Evolutionary conservation across 805 yeast genomes (phyloP).

Genomic region (Soucietia sequanensis): DNA sequence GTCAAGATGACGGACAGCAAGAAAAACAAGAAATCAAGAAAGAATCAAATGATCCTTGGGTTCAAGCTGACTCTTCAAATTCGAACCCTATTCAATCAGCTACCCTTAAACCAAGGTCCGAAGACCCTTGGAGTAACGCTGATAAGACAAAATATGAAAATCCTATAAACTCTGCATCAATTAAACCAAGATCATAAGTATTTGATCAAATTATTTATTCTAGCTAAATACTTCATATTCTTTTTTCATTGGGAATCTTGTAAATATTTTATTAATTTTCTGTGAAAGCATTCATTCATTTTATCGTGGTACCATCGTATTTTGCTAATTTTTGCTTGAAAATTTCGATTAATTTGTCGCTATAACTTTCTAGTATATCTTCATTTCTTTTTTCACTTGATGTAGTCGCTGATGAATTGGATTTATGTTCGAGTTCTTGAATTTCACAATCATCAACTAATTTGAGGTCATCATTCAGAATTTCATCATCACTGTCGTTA

Average conservation of each 20-base stretch:
- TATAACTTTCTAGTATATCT: slow-evolving; percentile 36
- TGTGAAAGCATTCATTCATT: slow-evolving; percentile 4
- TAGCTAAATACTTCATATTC: slow-evolving; percentile 6
- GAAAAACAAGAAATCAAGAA: too few relatives aligned
- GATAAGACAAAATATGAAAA: slow-evolving; percentile 14
- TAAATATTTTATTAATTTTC: slow-evolving; percentile 3
- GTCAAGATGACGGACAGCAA: too few relatives aligned
- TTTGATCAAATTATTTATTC: neutral
- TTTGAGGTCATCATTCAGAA: slow-evolving; percentile 3
- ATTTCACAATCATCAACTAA: slow-evolving; percentile 11
- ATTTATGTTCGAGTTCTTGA: slow-evolving; percentile 13
- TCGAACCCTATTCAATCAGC: slow-evolving; percentile 1
- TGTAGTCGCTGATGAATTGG: too few relatives aligned
- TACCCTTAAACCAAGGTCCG: neutral
- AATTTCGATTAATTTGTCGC: slow-evolving; percentile 32
- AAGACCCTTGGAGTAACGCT: slow-evolving; percentile 6
- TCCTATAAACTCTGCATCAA: slow-evolving; percentile 38
- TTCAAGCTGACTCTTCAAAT: neutral
- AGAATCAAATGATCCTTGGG: neutral
- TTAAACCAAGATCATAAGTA: slow-evolving; percentile 34
- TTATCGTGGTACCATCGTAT: too few relatives aligned
- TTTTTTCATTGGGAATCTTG: slow-evolving; percentile 5
- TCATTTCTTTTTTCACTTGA: slow-evolving; percentile 5
- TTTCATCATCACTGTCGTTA: neutral
- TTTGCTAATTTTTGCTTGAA: slow-evolving; percentile 25